Evolutionary conservation across 2,329 filamentous ascomycete species (phyloP).

Genomic region (Aspergillus neotritici): DNA sequence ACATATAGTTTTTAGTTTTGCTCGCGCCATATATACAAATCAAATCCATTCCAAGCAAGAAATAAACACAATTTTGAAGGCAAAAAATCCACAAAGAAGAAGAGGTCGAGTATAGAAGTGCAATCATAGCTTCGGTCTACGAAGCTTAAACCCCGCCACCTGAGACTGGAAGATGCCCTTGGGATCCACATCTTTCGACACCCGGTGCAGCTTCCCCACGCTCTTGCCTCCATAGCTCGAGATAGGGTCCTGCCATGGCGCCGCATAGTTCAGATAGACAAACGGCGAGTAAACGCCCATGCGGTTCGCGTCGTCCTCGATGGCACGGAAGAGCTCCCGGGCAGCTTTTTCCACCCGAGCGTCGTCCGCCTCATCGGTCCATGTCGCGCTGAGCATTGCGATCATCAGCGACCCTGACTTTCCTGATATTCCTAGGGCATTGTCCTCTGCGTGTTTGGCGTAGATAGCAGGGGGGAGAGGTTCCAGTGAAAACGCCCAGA

Average conservation of each 20-base stretch:
- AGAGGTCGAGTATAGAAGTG: no score
- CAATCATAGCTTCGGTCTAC: no score
- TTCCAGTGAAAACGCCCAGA: conserved; percentile 5
- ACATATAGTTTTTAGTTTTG: no score
- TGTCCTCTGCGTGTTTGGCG: conserved; percentile 15
- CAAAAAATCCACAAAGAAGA: no score
- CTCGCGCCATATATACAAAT: no score
- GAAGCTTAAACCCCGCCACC: no score
- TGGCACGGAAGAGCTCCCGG: conserved; percentile 14
- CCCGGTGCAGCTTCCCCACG: not conserved
- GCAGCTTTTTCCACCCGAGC: conserved; percentile 20
- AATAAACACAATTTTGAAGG: no score
- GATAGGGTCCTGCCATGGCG: conserved; percentile 1
- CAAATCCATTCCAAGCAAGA: no score
- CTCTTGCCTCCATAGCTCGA: not conserved
- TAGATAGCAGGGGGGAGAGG: conserved; percentile 6
- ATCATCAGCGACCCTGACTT: conserved; percentile 10
- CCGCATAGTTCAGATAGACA: conserved; percentile 1
- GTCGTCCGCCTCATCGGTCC: conserved; percentile 31
- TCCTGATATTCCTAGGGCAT: conserved; percentile 6
- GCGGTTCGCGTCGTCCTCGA: conserved; percentile 4
- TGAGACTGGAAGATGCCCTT: no score
- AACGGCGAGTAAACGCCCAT: conserved; percentile 1
- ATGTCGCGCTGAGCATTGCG: conserved; percentile 26
- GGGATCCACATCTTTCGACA: no score